Conservation (phyloP, 1,139 yeast genomes). For the Lodderomyces margitis region DNA sequence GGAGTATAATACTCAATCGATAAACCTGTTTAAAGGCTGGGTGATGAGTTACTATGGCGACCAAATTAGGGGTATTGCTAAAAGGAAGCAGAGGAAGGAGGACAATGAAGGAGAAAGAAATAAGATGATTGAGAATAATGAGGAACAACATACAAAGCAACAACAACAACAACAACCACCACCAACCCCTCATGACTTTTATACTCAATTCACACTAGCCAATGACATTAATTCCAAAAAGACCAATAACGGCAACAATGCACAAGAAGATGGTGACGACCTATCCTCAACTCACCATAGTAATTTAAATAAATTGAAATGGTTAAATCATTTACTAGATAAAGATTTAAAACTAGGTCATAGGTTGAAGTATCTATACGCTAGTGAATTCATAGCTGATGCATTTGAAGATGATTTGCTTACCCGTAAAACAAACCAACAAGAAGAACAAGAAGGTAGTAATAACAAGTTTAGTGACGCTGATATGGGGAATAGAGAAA, state of each 20-base stretch:
- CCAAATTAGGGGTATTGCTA: constrained; percentile 39
- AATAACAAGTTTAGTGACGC: constrained; percentile 11
- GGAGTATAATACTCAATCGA: constrained; percentile 37
- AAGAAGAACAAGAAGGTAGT: neutral
- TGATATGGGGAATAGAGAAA: neutral
- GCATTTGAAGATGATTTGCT: constrained; percentile 31
- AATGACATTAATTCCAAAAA: neutral
- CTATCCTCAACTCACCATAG: constrained; percentile 11
- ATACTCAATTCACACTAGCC: neutral
- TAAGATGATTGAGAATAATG: constrained; percentile 24
- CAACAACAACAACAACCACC: neutral
- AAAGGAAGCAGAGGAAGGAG: constrained; percentile 28
- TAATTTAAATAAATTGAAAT: constrained; percentile 26
- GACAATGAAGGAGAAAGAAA: constrained; percentile 28
- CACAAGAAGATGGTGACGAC: constrained; percentile 26
- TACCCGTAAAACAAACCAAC: no score
- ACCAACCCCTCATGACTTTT: neutral
- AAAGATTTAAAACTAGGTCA: constrained; percentile 46
- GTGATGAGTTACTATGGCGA: constrained; percentile 27
- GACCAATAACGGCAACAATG: constrained; percentile 7
- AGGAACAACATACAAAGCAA: constrained; percentile 17
- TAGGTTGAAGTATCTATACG: constrained; percentile 36
- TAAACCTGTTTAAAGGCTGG: constrained; percentile 42
- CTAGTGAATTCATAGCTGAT: constrained; percentile 24
- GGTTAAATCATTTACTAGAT: constrained; percentile 45